A percentile compares a stretch with the other conserved stretches of the same genome.
phyloP scores from a whole-genome alignment of 2,329 filamentous ascomycete genomes.

The Colletotrichum sansevieriae region DNA sequence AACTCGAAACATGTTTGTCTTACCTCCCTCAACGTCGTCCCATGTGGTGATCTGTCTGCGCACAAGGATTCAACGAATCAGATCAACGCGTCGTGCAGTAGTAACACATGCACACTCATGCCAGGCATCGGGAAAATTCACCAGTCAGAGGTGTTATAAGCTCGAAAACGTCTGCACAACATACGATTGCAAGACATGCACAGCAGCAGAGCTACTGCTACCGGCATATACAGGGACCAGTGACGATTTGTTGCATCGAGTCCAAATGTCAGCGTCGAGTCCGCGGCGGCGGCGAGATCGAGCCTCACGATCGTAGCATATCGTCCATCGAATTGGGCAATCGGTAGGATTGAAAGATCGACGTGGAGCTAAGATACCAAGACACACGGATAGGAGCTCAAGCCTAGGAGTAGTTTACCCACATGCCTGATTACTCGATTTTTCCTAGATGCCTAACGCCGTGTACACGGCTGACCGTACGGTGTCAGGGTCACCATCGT shows the following conservation, averaged over 20 bases:
- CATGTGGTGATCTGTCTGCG: slow-evolving; percentile 6
- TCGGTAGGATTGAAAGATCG: not conserved
- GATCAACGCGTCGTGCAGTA: slow-evolving; percentile 2
- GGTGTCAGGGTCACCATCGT: not conserved
- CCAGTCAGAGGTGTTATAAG: not conserved
- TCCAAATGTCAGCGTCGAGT: not conserved
- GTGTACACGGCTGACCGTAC: not conserved
- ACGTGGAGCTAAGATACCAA: not conserved
- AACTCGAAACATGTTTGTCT: slow-evolving; percentile 4
- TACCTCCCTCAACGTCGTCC: not conserved
- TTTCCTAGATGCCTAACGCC: not conserved
- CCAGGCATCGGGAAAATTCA: slow-evolving; percentile 1
- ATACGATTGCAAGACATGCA: slow-evolving; percentile 10
- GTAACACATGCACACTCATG: slow-evolving; percentile 13
- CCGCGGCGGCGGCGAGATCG: not conserved
- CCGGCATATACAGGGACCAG: not conserved
- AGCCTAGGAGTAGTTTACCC: not conserved
- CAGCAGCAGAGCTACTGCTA: not conserved
- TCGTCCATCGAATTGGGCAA: not conserved
- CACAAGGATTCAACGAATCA: not conserved
- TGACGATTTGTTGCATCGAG: not conserved
- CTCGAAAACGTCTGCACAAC: not conserved
- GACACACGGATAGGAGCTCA: slow-evolving; percentile 1
- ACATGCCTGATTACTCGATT: not conserved
- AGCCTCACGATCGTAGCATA: not conserved